Conservation (phyloP, 495 filamentous ascomycete genomes). For the Penicillium lividum region DNA sequence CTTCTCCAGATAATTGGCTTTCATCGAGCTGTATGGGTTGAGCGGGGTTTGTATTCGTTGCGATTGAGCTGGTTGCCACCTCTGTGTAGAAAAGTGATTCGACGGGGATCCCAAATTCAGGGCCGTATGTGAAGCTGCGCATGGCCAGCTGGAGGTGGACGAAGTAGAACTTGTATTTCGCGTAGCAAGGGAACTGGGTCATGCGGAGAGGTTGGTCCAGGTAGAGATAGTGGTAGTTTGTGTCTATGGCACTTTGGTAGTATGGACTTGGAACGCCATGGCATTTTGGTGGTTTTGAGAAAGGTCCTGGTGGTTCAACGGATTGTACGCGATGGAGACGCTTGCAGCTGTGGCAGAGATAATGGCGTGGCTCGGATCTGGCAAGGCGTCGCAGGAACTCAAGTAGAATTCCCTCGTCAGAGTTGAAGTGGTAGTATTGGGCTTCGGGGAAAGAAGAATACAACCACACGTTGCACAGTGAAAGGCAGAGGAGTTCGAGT, state of each 20-base stretch:
- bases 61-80: neutral
- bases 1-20: neutral
- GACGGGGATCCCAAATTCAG: conserved; percentile 10
- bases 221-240: conserved; percentile 1
- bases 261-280: neutral
- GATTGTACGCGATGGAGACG: conserved; percentile 10
- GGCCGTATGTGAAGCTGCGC: conserved; percentile 9
- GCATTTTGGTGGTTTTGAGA: neutral
- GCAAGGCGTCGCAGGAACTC: conserved; percentile 7
- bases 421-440: neutral
- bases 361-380: conserved; percentile 4
- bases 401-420: neutral
- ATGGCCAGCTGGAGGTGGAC: conserved; percentile 15
- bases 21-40: neutral
- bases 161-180: conserved; percentile 6
- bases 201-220: neutral
- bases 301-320: conserved; percentile 4
- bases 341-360: conserved; percentile 11
- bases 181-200: conserved; percentile 1
- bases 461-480: conserved; percentile 12
- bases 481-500: conserved; percentile 9
- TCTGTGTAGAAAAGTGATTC: conserved; percentile 16
- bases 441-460: neutral
- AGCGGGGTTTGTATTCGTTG: neutral
- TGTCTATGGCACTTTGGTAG: neutral